These are phyloP conservation scores for Xylaria intraflava DNA, from an alignment of 495 filamentous ascomycete species.

Conservation along the genomic window DNA sequence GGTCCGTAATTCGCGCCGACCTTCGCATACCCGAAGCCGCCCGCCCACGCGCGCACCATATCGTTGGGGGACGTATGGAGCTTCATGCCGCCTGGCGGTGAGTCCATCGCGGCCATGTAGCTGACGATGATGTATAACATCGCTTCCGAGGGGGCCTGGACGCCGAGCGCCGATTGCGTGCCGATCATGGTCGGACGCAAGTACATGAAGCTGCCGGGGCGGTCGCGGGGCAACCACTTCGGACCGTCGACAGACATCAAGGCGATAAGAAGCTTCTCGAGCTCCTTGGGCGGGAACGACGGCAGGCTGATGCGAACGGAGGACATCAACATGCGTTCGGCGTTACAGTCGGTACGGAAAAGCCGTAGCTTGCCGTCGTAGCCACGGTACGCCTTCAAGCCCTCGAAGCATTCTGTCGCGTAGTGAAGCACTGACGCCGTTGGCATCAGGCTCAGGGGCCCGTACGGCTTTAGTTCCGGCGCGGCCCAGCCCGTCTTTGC, in stretches of 20 bases:
- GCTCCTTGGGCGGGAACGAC: slow-evolving; percentile 59
- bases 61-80: slow-evolving; percentile 72
- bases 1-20: slow-evolving; percentile 92
- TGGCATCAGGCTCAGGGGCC: slow-evolving; percentile 73
- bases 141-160: slow-evolving; percentile 75
- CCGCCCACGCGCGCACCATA: slow-evolving; percentile 84
- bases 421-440: slow-evolving; percentile 85
- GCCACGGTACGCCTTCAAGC: slow-evolving; percentile 81
- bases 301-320: slow-evolving; percentile 72
- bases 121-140: slow-evolving; percentile 74
- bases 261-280: slow-evolving; percentile 68
- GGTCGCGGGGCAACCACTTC: slow-evolving; percentile 71
- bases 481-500: slow-evolving; percentile 61
- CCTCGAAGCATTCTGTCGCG: slow-evolving; percentile 89
- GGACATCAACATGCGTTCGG: slow-evolving; percentile 63
- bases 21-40: slow-evolving; percentile 85
- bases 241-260: slow-evolving; percentile 62
- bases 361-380: slow-evolving; percentile 74
- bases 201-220: slow-evolving; percentile 67
- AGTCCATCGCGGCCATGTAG: slow-evolving; percentile 60
- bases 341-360: slow-evolving; percentile 78
- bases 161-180: slow-evolving; percentile 68
- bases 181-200: slow-evolving; percentile 77
- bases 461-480: slow-evolving; percentile 73
- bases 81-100: slow-evolving; percentile 56